These are phyloP conservation scores for Endocarpon pusillum DNA, from an alignment of 495 filamentous ascomycete genomes.

Conservation along the genomic window DNA sequence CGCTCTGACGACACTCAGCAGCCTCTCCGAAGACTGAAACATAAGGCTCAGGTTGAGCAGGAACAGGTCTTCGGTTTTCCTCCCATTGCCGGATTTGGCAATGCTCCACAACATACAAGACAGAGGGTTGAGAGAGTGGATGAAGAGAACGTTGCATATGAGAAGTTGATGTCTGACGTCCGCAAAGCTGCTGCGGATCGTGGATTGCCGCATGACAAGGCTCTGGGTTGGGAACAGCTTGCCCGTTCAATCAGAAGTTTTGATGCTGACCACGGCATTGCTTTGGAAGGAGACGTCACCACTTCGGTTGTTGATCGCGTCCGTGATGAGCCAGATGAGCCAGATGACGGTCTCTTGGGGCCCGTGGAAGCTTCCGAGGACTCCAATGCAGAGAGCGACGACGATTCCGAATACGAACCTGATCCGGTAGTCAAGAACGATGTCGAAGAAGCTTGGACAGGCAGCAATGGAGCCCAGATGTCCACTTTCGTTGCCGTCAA, in stretches of 20 bases:
- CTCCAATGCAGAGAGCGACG: background rate
- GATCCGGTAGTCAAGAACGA: no score
- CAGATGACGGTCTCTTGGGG: background rate
- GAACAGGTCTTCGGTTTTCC: conserved; percentile 23
- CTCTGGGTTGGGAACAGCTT: background rate
- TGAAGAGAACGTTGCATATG: background rate
- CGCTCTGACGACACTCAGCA: conserved; percentile 14
- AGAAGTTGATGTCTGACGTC: background rate
- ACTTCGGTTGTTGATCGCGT: background rate
- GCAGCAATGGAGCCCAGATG: no score
- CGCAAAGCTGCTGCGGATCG: background rate
- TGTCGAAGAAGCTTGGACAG: no score
- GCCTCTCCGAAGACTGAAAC: conserved; percentile 18
- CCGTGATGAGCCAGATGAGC: background rate
- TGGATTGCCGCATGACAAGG: background rate
- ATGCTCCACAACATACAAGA: conserved; percentile 4
- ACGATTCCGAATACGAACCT: background rate
- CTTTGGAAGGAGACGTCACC: background rate
- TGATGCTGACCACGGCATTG: background rate
- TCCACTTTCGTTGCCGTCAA: no score
- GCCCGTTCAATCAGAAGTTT: background rate
- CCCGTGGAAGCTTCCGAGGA: background rate
- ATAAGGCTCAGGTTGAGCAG: conserved; percentile 13
- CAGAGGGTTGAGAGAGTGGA: background rate
- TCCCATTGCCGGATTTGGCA: conserved; percentile 23